Evolutionary conservation across 129 eudicot genomes (phyloP), one percentile per base, ranked within the genome.

Genomic region (Arctium minus): DNA sequence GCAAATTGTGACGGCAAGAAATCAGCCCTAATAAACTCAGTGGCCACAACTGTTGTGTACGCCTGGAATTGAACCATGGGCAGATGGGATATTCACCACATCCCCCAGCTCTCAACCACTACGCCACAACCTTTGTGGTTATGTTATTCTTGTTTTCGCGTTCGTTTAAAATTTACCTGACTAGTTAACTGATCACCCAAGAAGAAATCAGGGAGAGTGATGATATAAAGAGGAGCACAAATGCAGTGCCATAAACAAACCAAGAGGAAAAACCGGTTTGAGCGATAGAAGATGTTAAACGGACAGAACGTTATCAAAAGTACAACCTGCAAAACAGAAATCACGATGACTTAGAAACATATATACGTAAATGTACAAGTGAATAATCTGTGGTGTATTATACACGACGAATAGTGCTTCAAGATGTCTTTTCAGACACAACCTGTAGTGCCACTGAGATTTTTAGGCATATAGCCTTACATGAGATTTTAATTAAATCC

Each of bases 161-260:
- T 30, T 65, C 13, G 13, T 2, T 48, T 10, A 39, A 8, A 15
- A 56, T 38, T 29, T 82, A 90, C 97, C 95, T 93, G 97, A 85
- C 97, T 91, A 9, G 95, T 91, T 48, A 93, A 77, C 86, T 93
- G 97, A 82, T 93, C 97, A 9, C 90, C 95, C 87, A 93, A 86
- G 84, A 91, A 85, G 87, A 91, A 89, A 83, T 93, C 97, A 30
- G 93, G 83, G 35, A 93, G 92, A 10, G 91, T 91, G 73, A 91
- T 90, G 79, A 79, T 75, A 74, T 91, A 93, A 73, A 93, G 88
- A 75, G 97, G 97, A 79, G 96, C 96, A 56, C 91, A 89, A 33
- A 93, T 60, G 78, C 93, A 91, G 72, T 70, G 97, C 93, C 92
- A 89, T 67, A 88, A 79, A 42, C 88, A 84, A 17, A 79, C 84